phyloP scores from a whole-genome alignment of 257 asterid species.

The Nicotiana undulata region DNA sequence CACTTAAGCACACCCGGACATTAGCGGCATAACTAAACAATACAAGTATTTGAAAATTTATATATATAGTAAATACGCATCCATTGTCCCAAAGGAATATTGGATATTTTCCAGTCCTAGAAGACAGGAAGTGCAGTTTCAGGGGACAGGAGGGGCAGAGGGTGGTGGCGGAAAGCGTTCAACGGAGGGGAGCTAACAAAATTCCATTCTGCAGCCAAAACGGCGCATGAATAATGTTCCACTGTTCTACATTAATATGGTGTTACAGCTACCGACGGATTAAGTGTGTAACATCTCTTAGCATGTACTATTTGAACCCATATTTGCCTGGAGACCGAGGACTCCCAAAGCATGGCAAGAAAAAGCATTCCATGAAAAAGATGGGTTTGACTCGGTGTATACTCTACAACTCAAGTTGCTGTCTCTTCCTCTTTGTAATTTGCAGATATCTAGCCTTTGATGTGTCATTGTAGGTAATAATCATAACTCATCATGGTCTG shows the following conservation, averaged over 20 bases:
- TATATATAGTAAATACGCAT: not conserved
- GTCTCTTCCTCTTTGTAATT: conserved; percentile 16
- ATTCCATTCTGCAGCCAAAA: conserved; percentile 27
- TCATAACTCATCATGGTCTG: conserved; percentile 81
- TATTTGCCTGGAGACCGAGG: not conserved
- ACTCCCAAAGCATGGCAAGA: conserved; percentile 13
- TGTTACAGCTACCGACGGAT: conserved; percentile 22
- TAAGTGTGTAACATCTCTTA: conserved; percentile 14
- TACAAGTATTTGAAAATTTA: not conserved
- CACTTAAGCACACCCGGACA: not conserved
- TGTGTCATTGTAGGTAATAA: not conserved
- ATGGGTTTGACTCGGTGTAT: conserved; percentile 27
- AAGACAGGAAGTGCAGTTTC: not conserved
- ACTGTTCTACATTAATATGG: conserved; percentile 9
- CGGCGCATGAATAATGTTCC: conserved; percentile 17
- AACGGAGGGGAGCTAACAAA: conserved; percentile 13
- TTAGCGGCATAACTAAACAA: not conserved
- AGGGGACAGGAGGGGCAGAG: not conserved
- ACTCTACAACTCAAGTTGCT: conserved; percentile 12
- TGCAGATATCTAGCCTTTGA: conserved; percentile 6
- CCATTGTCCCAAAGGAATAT: not conserved
- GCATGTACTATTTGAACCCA: conserved; percentile 5
- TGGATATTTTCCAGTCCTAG: not conserved
- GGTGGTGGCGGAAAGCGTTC: not conserved
- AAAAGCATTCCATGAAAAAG: conserved; percentile 31